These are phyloP conservation scores for Euclidium syriacum DNA, from an alignment of 345 rosid genomes.

Conservation along the genomic window DNA sequence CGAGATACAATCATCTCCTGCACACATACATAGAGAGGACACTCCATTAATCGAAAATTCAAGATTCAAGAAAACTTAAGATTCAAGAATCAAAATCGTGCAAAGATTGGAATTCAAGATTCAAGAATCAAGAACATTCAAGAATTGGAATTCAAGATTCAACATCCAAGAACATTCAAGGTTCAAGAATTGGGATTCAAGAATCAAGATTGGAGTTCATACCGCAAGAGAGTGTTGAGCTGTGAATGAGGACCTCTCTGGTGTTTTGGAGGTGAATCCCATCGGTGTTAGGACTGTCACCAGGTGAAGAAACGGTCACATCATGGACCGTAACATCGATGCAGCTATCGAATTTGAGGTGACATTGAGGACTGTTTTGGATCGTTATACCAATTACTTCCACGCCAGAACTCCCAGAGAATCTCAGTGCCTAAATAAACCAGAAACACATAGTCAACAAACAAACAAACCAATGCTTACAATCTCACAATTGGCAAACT, in stretches of 20 bases:
- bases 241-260: slow-evolving; percentile 69
- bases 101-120: too few relatives aligned
- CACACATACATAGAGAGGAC: slow-evolving; percentile 22
- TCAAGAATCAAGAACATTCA: neutral
- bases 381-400: slow-evolving; percentile 86
- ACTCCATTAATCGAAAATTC: neutral
- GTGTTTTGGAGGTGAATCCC: slow-evolving; percentile 96
- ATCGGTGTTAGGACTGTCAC: slow-evolving; percentile 96
- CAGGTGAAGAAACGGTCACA: slow-evolving; percentile 63
- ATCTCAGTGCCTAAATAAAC: slow-evolving; percentile 70
- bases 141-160: neutral
- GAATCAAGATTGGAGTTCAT: slow-evolving; percentile 14
- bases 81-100: too few relatives aligned
- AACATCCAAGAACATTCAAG: neutral
- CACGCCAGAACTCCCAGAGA: slow-evolving; percentile 80
- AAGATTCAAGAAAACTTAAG: neutral
- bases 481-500: neutral
- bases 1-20: slow-evolving; percentile 95
- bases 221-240: slow-evolving; percentile 82
- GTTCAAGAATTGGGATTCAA: neutral
- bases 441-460: slow-evolving; percentile 11
- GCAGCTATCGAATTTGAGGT: slow-evolving; percentile 93
- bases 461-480: neutral
- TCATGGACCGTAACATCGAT: slow-evolving; percentile 75
- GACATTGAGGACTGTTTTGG: slow-evolving; percentile 96